Percentiles rank a stretch among this genome's conserved stretches.
Evolutionary conservation across 768 basidiomycete species (phyloP).

Genomic region (Serendipita indica): DNA sequence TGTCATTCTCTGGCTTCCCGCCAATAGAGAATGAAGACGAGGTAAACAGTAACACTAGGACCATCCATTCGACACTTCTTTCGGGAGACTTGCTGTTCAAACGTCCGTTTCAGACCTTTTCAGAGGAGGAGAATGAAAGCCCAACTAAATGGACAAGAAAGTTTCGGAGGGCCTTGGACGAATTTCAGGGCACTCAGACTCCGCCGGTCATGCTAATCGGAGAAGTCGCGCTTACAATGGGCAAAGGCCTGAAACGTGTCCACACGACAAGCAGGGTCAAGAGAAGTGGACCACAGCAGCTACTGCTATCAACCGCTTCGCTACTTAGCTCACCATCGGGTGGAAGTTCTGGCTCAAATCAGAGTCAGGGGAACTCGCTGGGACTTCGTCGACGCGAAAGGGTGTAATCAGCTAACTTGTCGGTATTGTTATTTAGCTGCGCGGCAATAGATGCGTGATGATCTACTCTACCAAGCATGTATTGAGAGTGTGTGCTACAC

Average conservation of each 20-base stretch:
- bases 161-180: conserved; percentile 46
- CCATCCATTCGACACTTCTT: conserved; percentile 28
- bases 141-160: conserved; percentile 60
- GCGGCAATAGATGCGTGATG: conserved; percentile 26
- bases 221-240: conserved; percentile 10
- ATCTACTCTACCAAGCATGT: background rate
- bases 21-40: conserved; percentile 16
- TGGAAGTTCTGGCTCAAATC: conserved; percentile 6
- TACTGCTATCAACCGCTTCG: background rate
- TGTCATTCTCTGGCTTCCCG: conserved; percentile 32
- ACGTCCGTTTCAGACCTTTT: conserved; percentile 40
- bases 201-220: background rate
- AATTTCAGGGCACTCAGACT: conserved; percentile 28
- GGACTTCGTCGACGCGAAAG: background rate
- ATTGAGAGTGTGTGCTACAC: background rate
- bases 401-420: background rate
- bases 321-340: conserved; percentile 6
- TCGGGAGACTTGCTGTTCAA: conserved; percentile 47
- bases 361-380: background rate
- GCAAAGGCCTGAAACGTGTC: background rate
- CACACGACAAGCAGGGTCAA: background rate
- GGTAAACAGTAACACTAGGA: conserved; percentile 19
- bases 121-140: conserved; percentile 44
- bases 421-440: conserved; percentile 17
- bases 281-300: conserved; percentile 1